These are phyloP conservation scores for Trichosporon asahii DNA, from an alignment of 1,284 basidiomycete genomes.

Conservation along the genomic window DNA sequence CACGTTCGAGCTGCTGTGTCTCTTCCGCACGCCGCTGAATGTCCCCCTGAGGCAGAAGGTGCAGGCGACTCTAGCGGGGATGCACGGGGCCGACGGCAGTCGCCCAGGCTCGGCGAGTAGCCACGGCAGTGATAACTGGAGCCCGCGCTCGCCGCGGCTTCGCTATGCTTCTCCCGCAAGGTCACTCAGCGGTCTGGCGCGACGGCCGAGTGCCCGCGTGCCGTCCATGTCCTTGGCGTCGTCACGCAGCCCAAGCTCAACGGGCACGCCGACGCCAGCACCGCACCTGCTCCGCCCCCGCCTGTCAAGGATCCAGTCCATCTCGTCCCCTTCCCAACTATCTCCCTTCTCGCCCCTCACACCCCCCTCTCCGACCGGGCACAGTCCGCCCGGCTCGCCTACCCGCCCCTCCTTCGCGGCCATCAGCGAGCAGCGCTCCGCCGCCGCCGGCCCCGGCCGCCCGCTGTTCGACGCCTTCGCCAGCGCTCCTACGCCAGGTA, in stretches of 20 bases:
- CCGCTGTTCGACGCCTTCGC: slow-evolving; percentile 31
- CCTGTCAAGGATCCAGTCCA: background rate
- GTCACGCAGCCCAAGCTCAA: background rate
- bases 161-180: background rate
- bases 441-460: slow-evolving; percentile 19
- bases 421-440: background rate
- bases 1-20: slow-evolving; percentile 63
- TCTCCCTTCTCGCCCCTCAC: background rate
- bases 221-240: background rate
- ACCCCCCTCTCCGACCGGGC: background rate
- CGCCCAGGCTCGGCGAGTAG: background rate
- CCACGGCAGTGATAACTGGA: slow-evolving; percentile 14
- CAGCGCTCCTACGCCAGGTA: background rate
- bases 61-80: slow-evolving; percentile 41
- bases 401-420: slow-evolving; percentile 35
- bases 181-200: slow-evolving; percentile 12
- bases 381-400: background rate
- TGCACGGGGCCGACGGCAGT: slow-evolving; percentile 20
- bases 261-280: background rate
- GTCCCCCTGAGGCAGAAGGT: slow-evolving; percentile 64
- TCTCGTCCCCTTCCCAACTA: background rate
- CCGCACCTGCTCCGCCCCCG: background rate
- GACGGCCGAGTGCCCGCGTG: slow-evolving; percentile 15
- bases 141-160: background rate
- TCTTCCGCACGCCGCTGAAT: slow-evolving; percentile 62